These are phyloP conservation scores for Forsythia suspensa DNA, from an alignment of 257 asterid genomes.

Conservation along the genomic window DNA sequence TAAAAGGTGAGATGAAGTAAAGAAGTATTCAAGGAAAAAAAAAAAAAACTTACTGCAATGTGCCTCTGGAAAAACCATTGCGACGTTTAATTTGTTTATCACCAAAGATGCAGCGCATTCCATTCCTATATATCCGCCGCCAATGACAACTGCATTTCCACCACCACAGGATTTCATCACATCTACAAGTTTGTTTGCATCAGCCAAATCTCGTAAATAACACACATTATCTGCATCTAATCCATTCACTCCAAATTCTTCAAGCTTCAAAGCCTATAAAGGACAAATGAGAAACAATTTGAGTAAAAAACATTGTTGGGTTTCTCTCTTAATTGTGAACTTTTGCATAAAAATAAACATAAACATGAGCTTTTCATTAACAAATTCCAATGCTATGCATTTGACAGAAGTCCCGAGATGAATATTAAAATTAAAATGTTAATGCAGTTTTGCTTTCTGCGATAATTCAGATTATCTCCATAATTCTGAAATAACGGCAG, in stretches of 20 bases:
- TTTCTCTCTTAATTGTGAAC: not conserved
- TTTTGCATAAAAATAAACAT: not conserved
- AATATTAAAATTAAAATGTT: not conserved
- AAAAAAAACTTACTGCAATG: conserved; percentile 65
- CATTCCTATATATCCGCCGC: conserved; percentile 96
- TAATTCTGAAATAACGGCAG: not conserved
- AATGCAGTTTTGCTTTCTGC: not conserved
- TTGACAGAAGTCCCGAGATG: not conserved
- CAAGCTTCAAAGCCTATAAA: conserved; percentile 80
- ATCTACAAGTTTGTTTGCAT: conserved; percentile 70
- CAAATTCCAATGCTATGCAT: not conserved
- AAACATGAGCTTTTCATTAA: not conserved
- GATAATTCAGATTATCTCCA: not conserved
- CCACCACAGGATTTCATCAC: conserved; percentile 68
- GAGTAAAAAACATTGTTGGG: conserved; percentile 14
- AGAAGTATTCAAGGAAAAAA: not conserved
- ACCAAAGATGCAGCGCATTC: conserved; percentile 90
- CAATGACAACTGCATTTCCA: conserved; percentile 80
- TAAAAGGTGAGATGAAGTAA: not conserved
- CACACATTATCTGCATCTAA: conserved; percentile 79
- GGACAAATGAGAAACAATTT: conserved; percentile 24
- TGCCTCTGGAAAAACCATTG: conserved; percentile 92
- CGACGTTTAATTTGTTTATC: conserved; percentile 67
- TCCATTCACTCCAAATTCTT: conserved; percentile 86
- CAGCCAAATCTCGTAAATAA: conserved; percentile 73